A percentile compares a stretch with the other conserved stretches of the same genome.
phyloP scores from a whole-genome alignment of 176 grass and related monocot genomes.

The Rhynchospora tenuis region DNA sequence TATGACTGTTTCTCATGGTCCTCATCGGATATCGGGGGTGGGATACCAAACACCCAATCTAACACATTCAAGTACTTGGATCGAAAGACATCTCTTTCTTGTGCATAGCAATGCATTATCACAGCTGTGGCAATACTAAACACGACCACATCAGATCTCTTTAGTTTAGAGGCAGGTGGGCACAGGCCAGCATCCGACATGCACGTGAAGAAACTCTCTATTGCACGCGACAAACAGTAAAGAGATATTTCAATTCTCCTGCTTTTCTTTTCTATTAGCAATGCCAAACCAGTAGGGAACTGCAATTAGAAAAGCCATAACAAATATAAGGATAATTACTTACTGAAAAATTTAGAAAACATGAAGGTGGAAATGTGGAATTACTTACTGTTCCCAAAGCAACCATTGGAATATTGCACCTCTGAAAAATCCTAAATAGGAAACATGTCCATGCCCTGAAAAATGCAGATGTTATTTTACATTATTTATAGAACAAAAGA shows the following conservation, averaged over 20 bases:
- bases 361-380: background rate
- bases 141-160: conserved; percentile 63
- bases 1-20: conserved; percentile 20
- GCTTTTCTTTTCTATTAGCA: conserved; percentile 96
- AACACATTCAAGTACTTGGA: conserved; percentile 96
- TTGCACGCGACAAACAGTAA: conserved; percentile 83
- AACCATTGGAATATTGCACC: conserved; percentile 66
- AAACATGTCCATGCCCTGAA: conserved; percentile 86
- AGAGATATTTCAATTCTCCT: conserved; percentile 86
- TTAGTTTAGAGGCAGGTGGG: conserved; percentile 67
- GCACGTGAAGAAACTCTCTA: conserved; percentile 93
- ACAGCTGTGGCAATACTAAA: conserved; percentile 85
- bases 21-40: conserved; percentile 32
- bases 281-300: conserved; percentile 73
- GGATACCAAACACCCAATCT: conserved; percentile 91
- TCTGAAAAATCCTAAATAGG: conserved; percentile 68
- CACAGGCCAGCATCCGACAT: conserved; percentile 66
- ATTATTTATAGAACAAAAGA: conserved; percentile 6
- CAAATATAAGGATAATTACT: conserved; percentile 20
- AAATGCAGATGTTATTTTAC: conserved; percentile 13
- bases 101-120: conserved; percentile 95
- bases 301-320: conserved; percentile 14
- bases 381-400: conserved; percentile 53
- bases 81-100: conserved; percentile 87
- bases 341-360: conserved; percentile 5